Conservation (phyloP, 352 stramenopile genomes). For the Pythium sp. region DNA sequence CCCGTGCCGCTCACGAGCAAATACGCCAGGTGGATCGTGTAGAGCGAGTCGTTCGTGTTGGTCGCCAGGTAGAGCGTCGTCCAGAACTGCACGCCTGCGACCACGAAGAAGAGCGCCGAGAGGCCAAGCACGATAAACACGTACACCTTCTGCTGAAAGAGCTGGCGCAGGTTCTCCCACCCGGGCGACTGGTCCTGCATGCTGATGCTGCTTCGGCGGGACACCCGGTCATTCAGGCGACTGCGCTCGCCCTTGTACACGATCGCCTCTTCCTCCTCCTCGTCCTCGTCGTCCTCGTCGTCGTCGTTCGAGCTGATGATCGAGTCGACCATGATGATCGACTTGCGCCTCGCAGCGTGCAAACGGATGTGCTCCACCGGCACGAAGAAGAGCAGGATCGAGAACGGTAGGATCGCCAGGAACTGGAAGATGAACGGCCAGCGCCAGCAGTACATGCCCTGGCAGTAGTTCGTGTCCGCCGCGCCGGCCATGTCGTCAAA, state of each 20-base stretch:
- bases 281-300: slow-evolving; percentile 31
- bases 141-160: slow-evolving; percentile 65
- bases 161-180: slow-evolving; percentile 45
- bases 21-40: slow-evolving; percentile 74
- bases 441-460: slow-evolving; percentile 83
- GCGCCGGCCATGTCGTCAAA: slow-evolving; percentile 34
- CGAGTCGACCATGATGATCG: slow-evolving; percentile 63
- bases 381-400: slow-evolving; percentile 78
- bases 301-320: slow-evolving; percentile 40
- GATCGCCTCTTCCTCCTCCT: slow-evolving; percentile 21
- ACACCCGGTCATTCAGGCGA: slow-evolving; percentile 18
- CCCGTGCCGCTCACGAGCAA: slow-evolving; percentile 73
- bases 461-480: slow-evolving; percentile 41
- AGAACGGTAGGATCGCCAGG: slow-evolving; percentile 65
- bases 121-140: slow-evolving; percentile 78
- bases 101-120: slow-evolving; percentile 82
- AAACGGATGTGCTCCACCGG: slow-evolving; percentile 65
- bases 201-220: slow-evolving; percentile 17
- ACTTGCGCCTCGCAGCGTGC: slow-evolving; percentile 45
- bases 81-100: slow-evolving; percentile 82
- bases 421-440: slow-evolving; percentile 86
- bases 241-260: slow-evolving; percentile 30
- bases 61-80: slow-evolving; percentile 82
- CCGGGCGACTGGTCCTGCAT: slow-evolving; percentile 30
- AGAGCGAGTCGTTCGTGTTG: slow-evolving; percentile 74